Evolutionary conservation across 495 filamentous ascomycete species (phyloP).

Genomic region (Xylaria longipes): DNA sequence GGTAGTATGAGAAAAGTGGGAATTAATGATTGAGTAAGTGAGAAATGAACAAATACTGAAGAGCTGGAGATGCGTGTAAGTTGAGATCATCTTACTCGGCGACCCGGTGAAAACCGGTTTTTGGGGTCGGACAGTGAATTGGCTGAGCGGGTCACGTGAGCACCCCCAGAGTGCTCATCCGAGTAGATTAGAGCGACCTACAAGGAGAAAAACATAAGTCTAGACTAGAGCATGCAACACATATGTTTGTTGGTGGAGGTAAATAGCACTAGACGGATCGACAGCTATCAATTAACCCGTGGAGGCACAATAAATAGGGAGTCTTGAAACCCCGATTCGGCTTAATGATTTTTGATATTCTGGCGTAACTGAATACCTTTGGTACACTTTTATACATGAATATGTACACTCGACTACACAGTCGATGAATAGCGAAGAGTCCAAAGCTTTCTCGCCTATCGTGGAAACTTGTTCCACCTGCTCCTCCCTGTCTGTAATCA

Average conservation of each 20-base stretch:
- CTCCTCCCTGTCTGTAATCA: slow-evolving; percentile 73
- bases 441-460: slow-evolving; percentile 45
- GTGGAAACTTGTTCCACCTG: slow-evolving; percentile 93
- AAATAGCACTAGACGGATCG: not conserved
- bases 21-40: not conserved
- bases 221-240: not conserved
- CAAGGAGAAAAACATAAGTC: not conserved
- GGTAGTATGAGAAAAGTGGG: not conserved
- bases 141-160: slow-evolving; percentile 27
- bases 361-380: slow-evolving; percentile 13
- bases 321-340: not conserved
- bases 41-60: not conserved
- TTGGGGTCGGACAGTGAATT: slow-evolving; percentile 21
- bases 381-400: slow-evolving; percentile 34
- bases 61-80: slow-evolving; percentile 27
- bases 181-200: not conserved
- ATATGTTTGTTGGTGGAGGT: not conserved
- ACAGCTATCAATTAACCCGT: not conserved
- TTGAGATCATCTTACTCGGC: slow-evolving; percentile 15
- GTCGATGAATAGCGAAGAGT: slow-evolving; percentile 17
- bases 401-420: slow-evolving; percentile 39
- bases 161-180: not conserved
- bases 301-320: not conserved
- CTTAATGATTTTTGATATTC: not conserved
- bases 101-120: slow-evolving; percentile 24